Evolutionary conservation across 2,329 filamentous ascomycete species (phyloP).

Genomic region (Microdochium nivale): DNA sequence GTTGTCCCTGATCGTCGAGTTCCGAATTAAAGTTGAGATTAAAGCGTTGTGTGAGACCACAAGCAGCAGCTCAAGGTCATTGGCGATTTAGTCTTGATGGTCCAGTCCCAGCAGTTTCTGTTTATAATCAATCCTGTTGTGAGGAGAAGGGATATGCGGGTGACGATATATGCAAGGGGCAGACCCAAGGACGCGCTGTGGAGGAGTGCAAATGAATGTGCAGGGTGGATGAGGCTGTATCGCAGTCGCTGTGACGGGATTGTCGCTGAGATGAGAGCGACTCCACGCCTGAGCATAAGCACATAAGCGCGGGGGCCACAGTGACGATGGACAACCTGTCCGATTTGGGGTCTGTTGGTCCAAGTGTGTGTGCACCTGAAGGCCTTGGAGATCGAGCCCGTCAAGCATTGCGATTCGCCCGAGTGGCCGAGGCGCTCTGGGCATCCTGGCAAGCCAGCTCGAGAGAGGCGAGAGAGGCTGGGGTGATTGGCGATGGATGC

Average conservation of each 20-base stretch:
- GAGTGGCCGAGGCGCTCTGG: background rate
- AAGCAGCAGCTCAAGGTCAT: too few relatives aligned
- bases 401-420: background rate
- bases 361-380: background rate
- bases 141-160: too few relatives aligned
- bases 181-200: background rate
- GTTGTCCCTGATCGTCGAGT: too few relatives aligned
- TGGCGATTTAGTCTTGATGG: too few relatives aligned
- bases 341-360: background rate
- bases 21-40: too few relatives aligned
- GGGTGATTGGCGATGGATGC: background rate
- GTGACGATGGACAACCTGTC: background rate
- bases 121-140: too few relatives aligned
- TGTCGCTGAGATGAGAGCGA: background rate
- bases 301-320: background rate
- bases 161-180: too few relatives aligned
- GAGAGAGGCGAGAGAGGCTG: background rate
- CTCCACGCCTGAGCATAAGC: background rate
- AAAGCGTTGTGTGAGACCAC: too few relatives aligned
- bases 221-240: background rate
- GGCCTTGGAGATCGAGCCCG: background rate
- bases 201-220: background rate
- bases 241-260: slow-evolving; percentile 3
- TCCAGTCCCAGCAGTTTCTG: too few relatives aligned
- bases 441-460: background rate